A percentile compares a stretch with the other conserved stretches of the same genome.
Evolutionary conservation across 139 green algal species (phyloP).

Genomic region (Chlorella sp.): DNA sequence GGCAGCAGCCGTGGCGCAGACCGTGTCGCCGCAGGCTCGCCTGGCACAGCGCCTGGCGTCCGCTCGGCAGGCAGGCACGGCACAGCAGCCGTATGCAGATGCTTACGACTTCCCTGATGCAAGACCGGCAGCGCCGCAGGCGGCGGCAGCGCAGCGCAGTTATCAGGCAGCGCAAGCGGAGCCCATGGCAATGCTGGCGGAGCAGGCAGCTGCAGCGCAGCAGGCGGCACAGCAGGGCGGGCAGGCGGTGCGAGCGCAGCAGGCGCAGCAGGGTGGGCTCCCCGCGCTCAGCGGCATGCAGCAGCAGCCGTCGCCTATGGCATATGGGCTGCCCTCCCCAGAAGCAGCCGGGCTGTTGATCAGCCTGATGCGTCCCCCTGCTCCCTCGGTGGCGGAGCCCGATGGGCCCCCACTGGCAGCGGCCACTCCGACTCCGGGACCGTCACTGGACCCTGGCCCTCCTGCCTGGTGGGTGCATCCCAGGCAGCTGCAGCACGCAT

Average conservation of each 20-base stretch:
- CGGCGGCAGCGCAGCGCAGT: neutral
- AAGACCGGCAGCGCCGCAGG: neutral
- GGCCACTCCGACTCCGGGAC: neutral
- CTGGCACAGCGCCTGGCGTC: neutral
- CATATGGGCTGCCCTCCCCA: too few relatives aligned
- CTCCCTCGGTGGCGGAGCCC: too few relatives aligned
- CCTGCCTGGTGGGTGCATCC: neutral
- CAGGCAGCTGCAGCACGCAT: neutral
- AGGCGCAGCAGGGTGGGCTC: neutral
- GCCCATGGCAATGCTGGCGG: too few relatives aligned
- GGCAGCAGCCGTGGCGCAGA: neutral
- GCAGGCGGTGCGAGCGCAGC: neutral
- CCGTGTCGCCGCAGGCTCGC: neutral
- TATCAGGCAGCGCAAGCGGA: neutral
- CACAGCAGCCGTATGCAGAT: neutral
- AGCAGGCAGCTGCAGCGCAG: neutral
- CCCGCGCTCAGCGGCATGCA: neutral
- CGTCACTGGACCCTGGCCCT: neutral
- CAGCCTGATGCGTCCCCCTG: too few relatives aligned
- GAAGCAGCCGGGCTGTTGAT: too few relatives aligned
- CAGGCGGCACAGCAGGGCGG: neutral
- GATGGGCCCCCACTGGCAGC: neutral
- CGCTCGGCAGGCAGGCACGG: neutral
- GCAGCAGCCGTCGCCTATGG: neutral
- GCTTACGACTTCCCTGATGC: neutral